These are phyloP conservation scores for Cladobotryum mycophilum DNA, from an alignment of 2,329 filamentous ascomycete genomes.

Conservation along the genomic window DNA sequence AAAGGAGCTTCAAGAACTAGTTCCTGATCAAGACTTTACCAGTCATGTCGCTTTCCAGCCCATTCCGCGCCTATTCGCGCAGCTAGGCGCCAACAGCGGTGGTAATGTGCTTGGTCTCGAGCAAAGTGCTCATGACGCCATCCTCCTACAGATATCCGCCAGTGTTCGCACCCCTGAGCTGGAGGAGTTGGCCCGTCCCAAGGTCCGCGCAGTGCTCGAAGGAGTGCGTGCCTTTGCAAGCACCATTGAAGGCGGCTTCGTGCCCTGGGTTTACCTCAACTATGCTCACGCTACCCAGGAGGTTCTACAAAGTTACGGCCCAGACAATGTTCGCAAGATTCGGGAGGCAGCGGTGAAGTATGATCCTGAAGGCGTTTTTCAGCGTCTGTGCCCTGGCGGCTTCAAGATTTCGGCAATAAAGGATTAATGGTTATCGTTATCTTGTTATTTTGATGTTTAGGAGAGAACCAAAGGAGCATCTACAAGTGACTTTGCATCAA, in stretches of 20 bases:
- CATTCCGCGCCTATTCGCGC: not conserved
- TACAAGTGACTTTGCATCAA: too few species aligned
- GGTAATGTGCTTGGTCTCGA: conserved; percentile 2
- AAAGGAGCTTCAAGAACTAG: not conserved
- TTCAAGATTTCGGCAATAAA: not conserved
- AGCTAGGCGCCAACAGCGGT: not conserved
- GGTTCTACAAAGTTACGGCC: conserved; percentile 6
- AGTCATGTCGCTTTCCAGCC: not conserved
- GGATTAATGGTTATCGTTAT: too few species aligned
- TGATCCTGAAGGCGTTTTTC: conserved; percentile 9
- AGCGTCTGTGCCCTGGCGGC: conserved; percentile 1
- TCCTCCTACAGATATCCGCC: not conserved
- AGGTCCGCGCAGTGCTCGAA: not conserved
- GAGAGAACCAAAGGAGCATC: too few species aligned
- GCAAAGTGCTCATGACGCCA: not conserved
- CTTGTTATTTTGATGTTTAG: too few species aligned
- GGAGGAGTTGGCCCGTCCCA: not conserved
- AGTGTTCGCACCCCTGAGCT: not conserved
- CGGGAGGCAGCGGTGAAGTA: conserved; percentile 1
- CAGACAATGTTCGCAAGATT: conserved; percentile 1
- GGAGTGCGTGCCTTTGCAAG: not conserved
- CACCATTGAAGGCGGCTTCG: not conserved
- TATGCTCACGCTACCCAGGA: conserved; percentile 6
- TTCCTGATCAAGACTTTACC: not conserved
- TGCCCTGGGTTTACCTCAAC: conserved; percentile 9